phyloP scores from a whole-genome alignment of 345 rosid species.

The Excoecaria agallocha region DNA sequence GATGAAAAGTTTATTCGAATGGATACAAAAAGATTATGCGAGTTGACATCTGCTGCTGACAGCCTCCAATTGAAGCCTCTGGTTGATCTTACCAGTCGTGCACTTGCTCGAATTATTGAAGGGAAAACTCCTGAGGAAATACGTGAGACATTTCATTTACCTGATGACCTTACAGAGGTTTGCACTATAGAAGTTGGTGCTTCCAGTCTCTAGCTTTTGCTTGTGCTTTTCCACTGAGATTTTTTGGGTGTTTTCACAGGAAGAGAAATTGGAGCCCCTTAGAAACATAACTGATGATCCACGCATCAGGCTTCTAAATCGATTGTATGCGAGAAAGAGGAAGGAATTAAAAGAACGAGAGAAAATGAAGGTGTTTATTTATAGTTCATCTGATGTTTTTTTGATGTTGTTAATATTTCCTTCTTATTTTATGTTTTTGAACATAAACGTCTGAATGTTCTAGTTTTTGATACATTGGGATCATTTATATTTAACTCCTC shows the following conservation, averaged over 20 bases:
- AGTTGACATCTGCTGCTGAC: conserved; percentile 89
- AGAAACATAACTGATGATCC: conserved; percentile 80
- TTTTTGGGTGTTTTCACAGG: conserved; percentile 39
- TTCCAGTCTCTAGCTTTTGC: conserved; percentile 4
- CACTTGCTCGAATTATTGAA: conserved; percentile 82
- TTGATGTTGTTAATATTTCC: not conserved
- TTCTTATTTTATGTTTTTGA: not conserved
- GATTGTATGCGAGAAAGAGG: conserved; percentile 80
- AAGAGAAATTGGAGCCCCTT: conserved; percentile 89
- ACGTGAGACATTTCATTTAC: conserved; percentile 85
- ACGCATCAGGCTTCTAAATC: conserved; percentile 75
- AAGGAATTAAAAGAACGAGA: conserved; percentile 78
- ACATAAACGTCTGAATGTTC: not conserved
- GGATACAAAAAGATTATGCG: conserved; percentile 84
- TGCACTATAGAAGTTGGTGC: conserved; percentile 17
- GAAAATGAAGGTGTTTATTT: conserved; percentile 56
- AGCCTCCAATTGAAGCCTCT: conserved; percentile 83
- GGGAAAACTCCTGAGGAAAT: conserved; percentile 89
- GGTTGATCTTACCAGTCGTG: conserved; percentile 89
- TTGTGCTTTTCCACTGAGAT: conserved; percentile 16
- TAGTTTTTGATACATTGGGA: not conserved
- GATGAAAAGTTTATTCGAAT: conserved; percentile 84
- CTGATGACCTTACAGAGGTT: conserved; percentile 96
- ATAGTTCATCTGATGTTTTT: conserved; percentile 1
- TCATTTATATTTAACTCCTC: not conserved